A percentile compares a stretch with the other conserved stretches of the same genome.
Evolutionary conservation across 306 rosid genomes (phyloP).

Genomic region (Ochetophila trinervis): DNA sequence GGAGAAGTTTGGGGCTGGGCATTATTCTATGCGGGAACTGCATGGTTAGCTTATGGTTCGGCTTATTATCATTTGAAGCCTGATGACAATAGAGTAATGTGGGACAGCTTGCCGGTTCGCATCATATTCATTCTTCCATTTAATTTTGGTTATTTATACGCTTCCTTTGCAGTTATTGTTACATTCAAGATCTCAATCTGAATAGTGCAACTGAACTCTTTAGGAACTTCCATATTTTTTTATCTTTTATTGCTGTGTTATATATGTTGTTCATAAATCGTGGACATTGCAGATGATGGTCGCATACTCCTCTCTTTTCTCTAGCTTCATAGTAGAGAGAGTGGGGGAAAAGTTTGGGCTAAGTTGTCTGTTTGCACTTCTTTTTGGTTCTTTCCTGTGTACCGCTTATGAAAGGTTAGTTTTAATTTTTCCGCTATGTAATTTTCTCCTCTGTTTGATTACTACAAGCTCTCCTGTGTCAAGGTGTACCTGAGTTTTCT

Average conservation of each 20-base stretch:
- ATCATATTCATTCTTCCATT: constrained; percentile 9
- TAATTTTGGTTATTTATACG: constrained; percentile 6
- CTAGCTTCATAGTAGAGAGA: constrained; percentile 57
- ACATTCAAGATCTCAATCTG: background rate
- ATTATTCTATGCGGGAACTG: constrained; percentile 47
- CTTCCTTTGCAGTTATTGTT: constrained; percentile 9
- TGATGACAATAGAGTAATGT: constrained; percentile 38
- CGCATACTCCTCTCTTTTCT: constrained; percentile 54
- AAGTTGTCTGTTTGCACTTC: constrained; percentile 41
- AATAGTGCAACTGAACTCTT: background rate
- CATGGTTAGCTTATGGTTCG: constrained; percentile 61
- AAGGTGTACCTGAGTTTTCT: constrained; percentile 24
- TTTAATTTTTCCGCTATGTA: background rate
- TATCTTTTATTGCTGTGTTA: background rate
- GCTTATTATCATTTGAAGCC: constrained; percentile 67
- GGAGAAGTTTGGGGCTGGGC: constrained; percentile 56
- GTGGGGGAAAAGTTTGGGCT: constrained; percentile 45
- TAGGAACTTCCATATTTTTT: background rate
- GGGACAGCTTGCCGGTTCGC: constrained; percentile 64
- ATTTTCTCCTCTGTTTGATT: constrained; percentile 10
- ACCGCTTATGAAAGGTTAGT: constrained; percentile 48
- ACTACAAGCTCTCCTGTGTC: constrained; percentile 8
- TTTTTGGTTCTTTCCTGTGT: constrained; percentile 38
- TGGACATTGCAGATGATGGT: constrained; percentile 57
- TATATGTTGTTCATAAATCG: constrained; percentile 11